Percentiles rank a stretch among this genome's conserved stretches.
These are phyloP conservation scores for Leccinum variicolor DNA, from an alignment of 768 basidiomycete genomes.

Conservation along the genomic window DNA sequence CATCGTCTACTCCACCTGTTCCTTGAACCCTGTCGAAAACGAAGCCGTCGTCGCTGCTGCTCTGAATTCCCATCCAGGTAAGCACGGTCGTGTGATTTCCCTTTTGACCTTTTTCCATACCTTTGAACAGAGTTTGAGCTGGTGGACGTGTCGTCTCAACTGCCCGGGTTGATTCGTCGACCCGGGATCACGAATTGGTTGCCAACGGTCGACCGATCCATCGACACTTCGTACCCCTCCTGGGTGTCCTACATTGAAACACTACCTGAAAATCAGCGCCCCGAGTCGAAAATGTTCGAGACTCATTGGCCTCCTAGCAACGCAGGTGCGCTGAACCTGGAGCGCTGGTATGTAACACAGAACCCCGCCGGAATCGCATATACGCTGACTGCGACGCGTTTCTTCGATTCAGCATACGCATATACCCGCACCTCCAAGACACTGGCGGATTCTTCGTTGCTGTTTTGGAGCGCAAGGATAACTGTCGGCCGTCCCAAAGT, in stretches of 20 bases:
- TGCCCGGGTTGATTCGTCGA: constrained; percentile 70
- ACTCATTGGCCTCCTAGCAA: constrained; percentile 83
- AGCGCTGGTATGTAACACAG: constrained; percentile 58
- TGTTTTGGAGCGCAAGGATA: constrained; percentile 58
- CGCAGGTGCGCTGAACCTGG: constrained; percentile 54
- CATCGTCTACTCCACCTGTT: constrained; percentile 97
- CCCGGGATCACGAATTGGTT: constrained; percentile 80
- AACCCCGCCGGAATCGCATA: not conserved
- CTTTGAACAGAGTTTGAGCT: constrained; percentile 61
- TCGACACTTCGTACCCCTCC: constrained; percentile 49
- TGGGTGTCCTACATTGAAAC: constrained; percentile 59
- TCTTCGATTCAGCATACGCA: constrained; percentile 58
- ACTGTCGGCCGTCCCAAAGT: not conserved
- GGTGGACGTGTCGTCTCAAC: constrained; percentile 68
- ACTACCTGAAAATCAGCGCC: constrained; percentile 43
- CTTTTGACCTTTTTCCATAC: not conserved
- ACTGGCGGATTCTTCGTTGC: constrained; percentile 99
- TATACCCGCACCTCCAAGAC: constrained; percentile 95
- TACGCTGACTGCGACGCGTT: not conserved
- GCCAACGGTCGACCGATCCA: constrained; percentile 58
- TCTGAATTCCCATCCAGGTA: constrained; percentile 67
- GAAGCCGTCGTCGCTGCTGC: constrained; percentile 93
- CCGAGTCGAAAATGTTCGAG: constrained; percentile 58
- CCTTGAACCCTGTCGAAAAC: constrained; percentile 95
- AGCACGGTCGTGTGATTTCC: not conserved